These are phyloP conservation scores for Carallia pectinifolia DNA, from an alignment of 345 rosid species.

Conservation along the genomic window DNA sequence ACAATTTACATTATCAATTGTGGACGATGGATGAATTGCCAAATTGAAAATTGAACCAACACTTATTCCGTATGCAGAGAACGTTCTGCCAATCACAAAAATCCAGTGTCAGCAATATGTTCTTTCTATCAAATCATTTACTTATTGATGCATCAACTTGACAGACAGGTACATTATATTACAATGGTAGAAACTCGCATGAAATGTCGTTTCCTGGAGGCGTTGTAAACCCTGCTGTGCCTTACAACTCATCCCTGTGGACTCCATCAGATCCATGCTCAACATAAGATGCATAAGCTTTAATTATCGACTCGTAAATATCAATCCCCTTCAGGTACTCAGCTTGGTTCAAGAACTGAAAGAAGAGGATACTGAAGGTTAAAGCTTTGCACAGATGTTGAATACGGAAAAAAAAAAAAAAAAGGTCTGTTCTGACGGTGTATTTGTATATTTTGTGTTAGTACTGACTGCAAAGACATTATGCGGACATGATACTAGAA, in stretches of 20 bases:
- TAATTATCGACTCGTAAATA: conserved; percentile 66
- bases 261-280: conserved; percentile 28
- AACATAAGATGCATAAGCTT: conserved; percentile 54
- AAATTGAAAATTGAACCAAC: too few relatives aligned
- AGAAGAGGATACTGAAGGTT: conserved; percentile 5
- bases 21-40: too few relatives aligned
- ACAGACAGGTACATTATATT: neutral
- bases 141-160: neutral
- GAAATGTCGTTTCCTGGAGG: neutral
- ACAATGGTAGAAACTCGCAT: neutral
- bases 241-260: conserved; percentile 67
- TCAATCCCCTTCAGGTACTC: conserved; percentile 87
- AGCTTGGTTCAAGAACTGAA: conserved; percentile 71
- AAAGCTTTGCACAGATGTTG: neutral
- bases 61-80: too few relatives aligned
- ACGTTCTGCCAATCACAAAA: too few relatives aligned
- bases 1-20: too few relatives aligned
- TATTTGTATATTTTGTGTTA: neutral
- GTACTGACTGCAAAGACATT: neutral
- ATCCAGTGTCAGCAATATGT: too few relatives aligned
- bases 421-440: too few relatives aligned
- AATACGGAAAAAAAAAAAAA: too few relatives aligned
- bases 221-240: neutral
- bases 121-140: neutral
- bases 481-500: neutral